Evolutionary conservation across 2,329 filamentous ascomycete species (phyloP).

Genomic region (Aspergillus sergii): DNA sequence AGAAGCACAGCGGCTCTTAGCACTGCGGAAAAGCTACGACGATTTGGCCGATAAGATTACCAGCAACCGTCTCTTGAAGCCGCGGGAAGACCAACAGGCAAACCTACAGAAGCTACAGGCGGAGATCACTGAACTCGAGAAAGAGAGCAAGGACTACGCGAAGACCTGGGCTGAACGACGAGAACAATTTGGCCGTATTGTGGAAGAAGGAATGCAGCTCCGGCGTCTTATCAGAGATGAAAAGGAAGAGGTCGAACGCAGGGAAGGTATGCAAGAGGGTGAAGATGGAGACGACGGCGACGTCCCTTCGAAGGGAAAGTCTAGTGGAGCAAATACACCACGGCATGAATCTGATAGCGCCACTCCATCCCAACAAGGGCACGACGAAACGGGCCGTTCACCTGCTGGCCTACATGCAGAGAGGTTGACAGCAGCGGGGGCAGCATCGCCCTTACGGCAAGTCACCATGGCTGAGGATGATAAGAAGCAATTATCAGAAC

Average conservation of each 20-base stretch:
- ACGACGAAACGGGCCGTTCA: conserved; percentile 35
- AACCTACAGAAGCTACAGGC: conserved; percentile 80
- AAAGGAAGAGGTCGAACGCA: conserved; percentile 88
- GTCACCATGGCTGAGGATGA: conserved; percentile 41
- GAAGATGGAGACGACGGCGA: conserved; percentile 61
- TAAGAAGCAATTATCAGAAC: conserved; percentile 40
- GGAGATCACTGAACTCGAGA: conserved; percentile 84
- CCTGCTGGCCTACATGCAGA: conserved; percentile 34
- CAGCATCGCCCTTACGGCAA: conserved; percentile 43
- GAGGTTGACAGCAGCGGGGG: conserved; percentile 32
- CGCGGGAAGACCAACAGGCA: conserved; percentile 78
- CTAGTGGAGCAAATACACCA: conserved; percentile 53
- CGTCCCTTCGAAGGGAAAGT: conserved; percentile 50
- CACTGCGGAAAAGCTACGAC: conserved; percentile 82
- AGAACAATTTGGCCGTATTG: conserved; percentile 84
- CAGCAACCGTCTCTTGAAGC: conserved; percentile 74
- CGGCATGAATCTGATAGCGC: conserved; percentile 50
- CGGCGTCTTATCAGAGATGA: conserved; percentile 86
- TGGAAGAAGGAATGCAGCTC: conserved; percentile 87
- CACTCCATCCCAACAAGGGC: conserved; percentile 38
- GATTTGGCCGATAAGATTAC: conserved; percentile 86
- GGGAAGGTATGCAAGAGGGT: conserved; percentile 74
- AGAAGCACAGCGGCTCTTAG: conserved; percentile 72
- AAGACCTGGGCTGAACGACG: conserved; percentile 81
- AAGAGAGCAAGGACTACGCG: conserved; percentile 79